phyloP scores from a whole-genome alignment of 2,329 filamentous ascomycete genomes.

The Neopestalotiopsis sp. region DNA sequence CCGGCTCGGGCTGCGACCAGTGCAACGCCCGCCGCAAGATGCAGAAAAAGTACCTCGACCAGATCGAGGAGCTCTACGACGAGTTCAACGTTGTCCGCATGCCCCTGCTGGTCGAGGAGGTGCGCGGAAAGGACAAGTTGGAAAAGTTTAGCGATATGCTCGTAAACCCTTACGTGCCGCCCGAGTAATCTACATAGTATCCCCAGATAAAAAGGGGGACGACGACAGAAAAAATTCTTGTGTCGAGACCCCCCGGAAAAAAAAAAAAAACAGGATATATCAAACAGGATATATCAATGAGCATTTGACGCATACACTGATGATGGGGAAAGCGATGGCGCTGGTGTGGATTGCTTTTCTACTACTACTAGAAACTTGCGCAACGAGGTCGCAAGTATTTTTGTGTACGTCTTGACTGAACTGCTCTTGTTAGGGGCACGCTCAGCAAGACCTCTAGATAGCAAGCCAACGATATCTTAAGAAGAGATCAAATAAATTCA shows the following conservation, averaged over 20 bases:
- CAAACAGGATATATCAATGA: neutral
- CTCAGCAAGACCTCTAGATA: neutral
- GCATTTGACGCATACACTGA: neutral
- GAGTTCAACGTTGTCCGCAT: slow-evolving; percentile 99
- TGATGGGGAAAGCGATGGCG: slow-evolving; percentile 1
- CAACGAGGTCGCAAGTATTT: neutral
- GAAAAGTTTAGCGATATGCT: slow-evolving; percentile 91
- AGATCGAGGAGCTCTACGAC: slow-evolving; percentile 98
- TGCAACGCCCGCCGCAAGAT: slow-evolving; percentile 95
- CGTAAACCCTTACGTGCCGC: slow-evolving; percentile 75
- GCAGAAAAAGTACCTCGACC: slow-evolving; percentile 99
- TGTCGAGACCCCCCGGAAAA: neutral
- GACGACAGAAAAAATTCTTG: too few relatives aligned
- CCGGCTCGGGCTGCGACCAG: slow-evolving; percentile 87
- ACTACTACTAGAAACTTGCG: neutral
- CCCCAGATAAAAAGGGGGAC: neutral
- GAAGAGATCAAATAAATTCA: neutral
- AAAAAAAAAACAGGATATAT: too few relatives aligned
- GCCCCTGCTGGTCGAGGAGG: slow-evolving; percentile 94
- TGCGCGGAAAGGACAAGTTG: slow-evolving; percentile 90
- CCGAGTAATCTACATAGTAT: slow-evolving; percentile 39
- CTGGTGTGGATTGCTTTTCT: neutral
- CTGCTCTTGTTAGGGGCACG: neutral
- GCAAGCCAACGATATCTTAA: neutral
- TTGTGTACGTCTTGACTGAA: neutral